These are phyloP conservation scores for Myriosclerotinia duriaeana DNA, from an alignment of 2,329 filamentous ascomycete species.

Conservation along the genomic window DNA sequence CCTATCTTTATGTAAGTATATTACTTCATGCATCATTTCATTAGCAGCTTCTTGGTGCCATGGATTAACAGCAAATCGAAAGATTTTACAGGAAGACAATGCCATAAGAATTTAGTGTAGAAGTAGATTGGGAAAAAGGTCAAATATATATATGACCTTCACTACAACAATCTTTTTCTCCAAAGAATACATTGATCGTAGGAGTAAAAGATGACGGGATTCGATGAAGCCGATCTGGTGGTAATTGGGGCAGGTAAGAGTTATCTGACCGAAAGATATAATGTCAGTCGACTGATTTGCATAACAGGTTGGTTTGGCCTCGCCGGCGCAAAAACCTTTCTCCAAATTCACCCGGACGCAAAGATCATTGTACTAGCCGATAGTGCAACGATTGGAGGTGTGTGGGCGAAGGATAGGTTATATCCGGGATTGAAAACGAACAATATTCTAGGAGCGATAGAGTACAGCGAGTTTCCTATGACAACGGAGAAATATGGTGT, in stretches of 20 bases:
- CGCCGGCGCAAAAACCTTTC: slow-evolving; percentile 60
- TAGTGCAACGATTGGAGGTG: slow-evolving; percentile 60
- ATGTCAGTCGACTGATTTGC: slow-evolving; percentile 1
- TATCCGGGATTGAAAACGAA: slow-evolving; percentile 72
- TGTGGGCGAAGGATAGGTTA: slow-evolving; percentile 66
- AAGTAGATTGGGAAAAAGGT: background rate
- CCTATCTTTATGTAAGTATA: background rate
- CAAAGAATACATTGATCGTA: background rate
- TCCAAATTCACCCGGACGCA: slow-evolving; percentile 56
- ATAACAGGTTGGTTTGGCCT: slow-evolving; percentile 48
- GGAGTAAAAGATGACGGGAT: background rate
- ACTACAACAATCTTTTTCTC: background rate
- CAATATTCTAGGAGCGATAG: slow-evolving; percentile 70
- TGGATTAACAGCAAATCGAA: background rate
- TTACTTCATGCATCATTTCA: background rate
- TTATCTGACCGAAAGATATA: background rate
- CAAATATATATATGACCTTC: background rate
- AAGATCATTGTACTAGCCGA: slow-evolving; percentile 59
- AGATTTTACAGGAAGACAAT: background rate
- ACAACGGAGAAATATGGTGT: slow-evolving; percentile 52
- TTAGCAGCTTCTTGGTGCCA: background rate
- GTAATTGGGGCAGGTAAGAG: slow-evolving; percentile 20
- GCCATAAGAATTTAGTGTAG: background rate
- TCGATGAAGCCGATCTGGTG: slow-evolving; percentile 6
- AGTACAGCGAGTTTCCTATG: slow-evolving; percentile 75